Conservation (phyloP, 2,329 filamentous ascomycete species). For the Alternaria burnsii region DNA sequence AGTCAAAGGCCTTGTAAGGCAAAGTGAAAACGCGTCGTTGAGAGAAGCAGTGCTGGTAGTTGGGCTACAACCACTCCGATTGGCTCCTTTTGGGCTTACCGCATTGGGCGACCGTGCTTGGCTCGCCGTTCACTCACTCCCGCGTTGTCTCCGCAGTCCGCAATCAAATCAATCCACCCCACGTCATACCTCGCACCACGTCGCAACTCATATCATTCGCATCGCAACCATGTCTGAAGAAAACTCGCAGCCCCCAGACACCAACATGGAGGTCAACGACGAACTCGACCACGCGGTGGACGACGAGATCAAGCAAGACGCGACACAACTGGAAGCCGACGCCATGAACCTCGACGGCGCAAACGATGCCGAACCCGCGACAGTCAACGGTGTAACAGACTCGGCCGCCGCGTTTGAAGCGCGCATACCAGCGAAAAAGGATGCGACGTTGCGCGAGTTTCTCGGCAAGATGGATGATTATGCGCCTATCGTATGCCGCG, state of each 20-base stretch:
- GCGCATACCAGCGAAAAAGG: constrained; percentile 81
- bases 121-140: constrained; percentile 22
- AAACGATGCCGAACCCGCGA: constrained; percentile 46
- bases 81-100: constrained; percentile 7
- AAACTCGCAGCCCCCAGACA: constrained; percentile 38
- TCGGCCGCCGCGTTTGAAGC: constrained; percentile 64
- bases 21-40: neutral
- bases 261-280: constrained; percentile 45
- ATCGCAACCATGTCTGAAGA: constrained; percentile 44
- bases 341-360: constrained; percentile 54
- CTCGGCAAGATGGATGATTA: constrained; percentile 97
- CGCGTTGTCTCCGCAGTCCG: constrained; percentile 26
- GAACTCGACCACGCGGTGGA: constrained; percentile 54
- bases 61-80: constrained; percentile 12
- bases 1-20: neutral
- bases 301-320: constrained; percentile 51
- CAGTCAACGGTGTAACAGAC: constrained; percentile 50
- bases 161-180: constrained; percentile 10
- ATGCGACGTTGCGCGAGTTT: constrained; percentile 91
- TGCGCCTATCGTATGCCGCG: constrained; percentile 82
- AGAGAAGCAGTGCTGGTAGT: constrained; percentile 4
- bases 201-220: constrained; percentile 11
- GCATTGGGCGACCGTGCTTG: constrained; percentile 14
- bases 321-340: constrained; percentile 43
- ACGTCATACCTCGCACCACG: constrained; percentile 13